A percentile compares a stretch with the other conserved stretches of the same genome.
These are phyloP conservation scores for Choiromyces venosus DNA, from an alignment of 495 filamentous ascomycete species.

Conservation along the genomic window DNA sequence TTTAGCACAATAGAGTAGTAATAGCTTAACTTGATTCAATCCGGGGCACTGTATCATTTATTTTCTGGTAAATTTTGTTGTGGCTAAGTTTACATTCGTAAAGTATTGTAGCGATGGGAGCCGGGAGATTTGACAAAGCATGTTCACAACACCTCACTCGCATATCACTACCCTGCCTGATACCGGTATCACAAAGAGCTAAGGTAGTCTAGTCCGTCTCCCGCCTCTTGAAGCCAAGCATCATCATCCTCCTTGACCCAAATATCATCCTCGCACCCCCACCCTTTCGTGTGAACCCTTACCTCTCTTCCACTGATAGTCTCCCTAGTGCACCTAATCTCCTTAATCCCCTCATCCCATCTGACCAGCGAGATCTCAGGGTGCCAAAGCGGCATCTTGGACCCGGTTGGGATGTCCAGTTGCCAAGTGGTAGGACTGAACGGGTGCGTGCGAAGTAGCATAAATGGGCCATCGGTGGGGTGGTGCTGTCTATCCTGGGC, in stretches of 20 bases:
- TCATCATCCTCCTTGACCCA: conserved; percentile 19
- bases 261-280: conserved; percentile 36
- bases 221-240: neutral
- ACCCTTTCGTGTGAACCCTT: conserved; percentile 33
- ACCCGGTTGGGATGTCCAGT: neutral
- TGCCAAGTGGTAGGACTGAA: conserved; percentile 1
- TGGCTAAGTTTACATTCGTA: neutral
- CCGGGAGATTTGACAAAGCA: neutral
- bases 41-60: neutral
- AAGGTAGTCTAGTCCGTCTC: neutral
- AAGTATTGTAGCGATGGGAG: neutral
- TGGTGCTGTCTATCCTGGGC: conserved; percentile 22
- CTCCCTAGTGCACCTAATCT: conserved; percentile 1
- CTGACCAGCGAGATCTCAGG: neutral
- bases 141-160: neutral
- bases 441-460: conserved; percentile 7
- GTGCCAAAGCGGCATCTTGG: neutral
- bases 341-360: neutral
- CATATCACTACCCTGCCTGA: neutral
- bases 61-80: neutral
- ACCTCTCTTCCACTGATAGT: neutral
- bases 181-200: neutral
- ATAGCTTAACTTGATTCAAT: neutral
- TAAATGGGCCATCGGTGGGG: conserved; percentile 34
- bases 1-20: neutral